Base-by-base conservation (phyloP, 805 yeast species). In the Candida sonorensis region DNA sequence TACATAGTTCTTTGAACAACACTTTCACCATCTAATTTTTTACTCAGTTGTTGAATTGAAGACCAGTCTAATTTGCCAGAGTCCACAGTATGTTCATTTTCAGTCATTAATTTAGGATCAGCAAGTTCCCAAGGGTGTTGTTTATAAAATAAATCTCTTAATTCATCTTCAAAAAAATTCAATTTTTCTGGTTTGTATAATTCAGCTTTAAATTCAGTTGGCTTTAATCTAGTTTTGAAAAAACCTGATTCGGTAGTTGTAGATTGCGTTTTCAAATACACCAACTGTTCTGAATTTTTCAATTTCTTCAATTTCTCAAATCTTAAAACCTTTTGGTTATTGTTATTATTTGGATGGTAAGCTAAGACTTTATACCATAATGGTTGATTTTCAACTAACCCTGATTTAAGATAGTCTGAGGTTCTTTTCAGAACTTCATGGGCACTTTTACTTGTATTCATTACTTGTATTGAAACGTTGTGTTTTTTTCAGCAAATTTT, bases 111-210 rank as follows among this genome's bases (percentile, higher is more conserved):
- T 53, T 83, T 84, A 10, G 97, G 96, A 45, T 94, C 73, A 2
- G 97, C 85, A 33, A 88, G 65, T 60, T 92, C 98, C 98, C 98
- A 92, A 6, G 98, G 98, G 59, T 92, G 98, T 54, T 88, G 96
- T 37, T 77, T 76, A 58, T 80, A 90, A 51, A 92, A 92, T 16
- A 82, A 65, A 29, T 72, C 67, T 62, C 98, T 75, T 45, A 92
- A 60, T 46, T 80, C 76, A 59, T 92, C 98, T 57, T 90, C 92
- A 33, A 75, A 55, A 44, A 70, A 80, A 35, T 55, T 57, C 49
- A 83, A 61, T 41, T 69, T 67, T 26, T 74, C 72, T 9, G 81
- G 67, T 42, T 66, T 60, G 45, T 67, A 65, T 11, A 79, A 62
- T 35, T 65, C 64, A 29, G 61, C 62, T 32, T 47, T 54, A 26